phyloP scores from a whole-genome alignment of 495 filamentous ascomycete species.

The Pyrenula massariospora region DNA sequence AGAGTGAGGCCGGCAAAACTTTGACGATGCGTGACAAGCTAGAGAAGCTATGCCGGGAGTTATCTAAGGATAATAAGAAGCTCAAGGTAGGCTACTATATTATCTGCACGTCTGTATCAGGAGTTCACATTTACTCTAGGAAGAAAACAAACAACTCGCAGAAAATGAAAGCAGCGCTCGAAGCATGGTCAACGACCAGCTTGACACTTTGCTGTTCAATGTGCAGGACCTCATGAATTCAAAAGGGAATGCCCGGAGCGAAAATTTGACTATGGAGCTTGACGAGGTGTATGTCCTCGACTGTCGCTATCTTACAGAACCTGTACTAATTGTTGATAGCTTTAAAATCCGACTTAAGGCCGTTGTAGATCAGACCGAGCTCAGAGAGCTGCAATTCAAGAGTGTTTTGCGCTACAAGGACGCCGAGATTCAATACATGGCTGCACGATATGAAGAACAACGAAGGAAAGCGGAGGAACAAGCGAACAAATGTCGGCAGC shows the following conservation, averaged over 20 bases:
- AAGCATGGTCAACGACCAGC: constrained; percentile 71
- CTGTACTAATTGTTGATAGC: constrained; percentile 1
- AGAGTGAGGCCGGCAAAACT: constrained; percentile 78
- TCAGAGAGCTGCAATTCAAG: constrained; percentile 84
- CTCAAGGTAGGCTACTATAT: constrained; percentile 57
- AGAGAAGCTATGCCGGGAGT: constrained; percentile 84
- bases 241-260: constrained; percentile 62
- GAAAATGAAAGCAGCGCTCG: constrained; percentile 74
- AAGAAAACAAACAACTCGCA: constrained; percentile 78
- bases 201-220: constrained; percentile 59
- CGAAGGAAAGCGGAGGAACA: constrained; percentile 79
- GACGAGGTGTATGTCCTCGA: constrained; percentile 64
- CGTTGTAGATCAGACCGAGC: constrained; percentile 88
- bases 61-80: constrained; percentile 93
- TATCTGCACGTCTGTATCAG: not conserved
- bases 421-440: constrained; percentile 85
- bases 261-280: constrained; percentile 65
- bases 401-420: constrained; percentile 85
- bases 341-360: constrained; percentile 84
- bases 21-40: constrained; percentile 83
- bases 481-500: constrained; percentile 59
- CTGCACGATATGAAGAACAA: constrained; percentile 77
- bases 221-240: constrained; percentile 73
- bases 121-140: constrained; percentile 40
- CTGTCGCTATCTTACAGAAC: not conserved